Percentiles rank a stretch among this genome's conserved stretches.
Conservation (phyloP, 495 filamentous ascomycete genomes). For the Aspergillus carlsbadensis region DNA sequence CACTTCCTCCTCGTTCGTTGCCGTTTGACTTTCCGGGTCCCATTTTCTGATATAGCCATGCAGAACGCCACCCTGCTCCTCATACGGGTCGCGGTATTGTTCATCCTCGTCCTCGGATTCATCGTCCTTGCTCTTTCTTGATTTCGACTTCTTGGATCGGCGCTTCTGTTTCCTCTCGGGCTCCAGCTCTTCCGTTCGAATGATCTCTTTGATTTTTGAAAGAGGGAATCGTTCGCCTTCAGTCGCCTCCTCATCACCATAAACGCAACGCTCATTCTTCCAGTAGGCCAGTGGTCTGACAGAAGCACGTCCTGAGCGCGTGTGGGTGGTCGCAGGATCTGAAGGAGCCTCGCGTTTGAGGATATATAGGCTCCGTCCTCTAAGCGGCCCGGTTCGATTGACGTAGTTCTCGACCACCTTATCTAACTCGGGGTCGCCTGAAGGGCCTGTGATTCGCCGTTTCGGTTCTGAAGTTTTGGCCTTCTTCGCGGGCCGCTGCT, state of each 20-base stretch:
- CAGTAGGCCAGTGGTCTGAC: constrained; percentile 83
- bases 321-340: constrained; percentile 46
- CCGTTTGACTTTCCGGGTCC: constrained; percentile 51
- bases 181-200: constrained; percentile 66
- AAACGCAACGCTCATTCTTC: constrained; percentile 78
- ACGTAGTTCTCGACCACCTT: constrained; percentile 43
- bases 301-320: constrained; percentile 55
- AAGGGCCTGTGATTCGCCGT: constrained; percentile 8
- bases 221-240: constrained; percentile 56
- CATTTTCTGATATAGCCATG: constrained; percentile 57
- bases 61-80: constrained; percentile 57
- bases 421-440: constrained; percentile 36
- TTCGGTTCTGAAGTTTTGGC: constrained; percentile 25
- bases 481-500: constrained; percentile 37
- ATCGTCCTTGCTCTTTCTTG: constrained; percentile 34
- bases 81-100: constrained; percentile 55
- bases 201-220: constrained; percentile 68
- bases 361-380: constrained; percentile 64
- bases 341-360: constrained; percentile 66
- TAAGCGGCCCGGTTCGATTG: constrained; percentile 44
- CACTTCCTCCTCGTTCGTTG: constrained; percentile 56
- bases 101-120: constrained; percentile 50
- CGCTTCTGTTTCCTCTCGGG: constrained; percentile 39
- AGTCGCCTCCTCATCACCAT: constrained; percentile 55
- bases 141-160: constrained; percentile 34